phyloP scores from a whole-genome alignment of 78 protist genomes.

The Mastigamoeba balamuthi region DNA sequence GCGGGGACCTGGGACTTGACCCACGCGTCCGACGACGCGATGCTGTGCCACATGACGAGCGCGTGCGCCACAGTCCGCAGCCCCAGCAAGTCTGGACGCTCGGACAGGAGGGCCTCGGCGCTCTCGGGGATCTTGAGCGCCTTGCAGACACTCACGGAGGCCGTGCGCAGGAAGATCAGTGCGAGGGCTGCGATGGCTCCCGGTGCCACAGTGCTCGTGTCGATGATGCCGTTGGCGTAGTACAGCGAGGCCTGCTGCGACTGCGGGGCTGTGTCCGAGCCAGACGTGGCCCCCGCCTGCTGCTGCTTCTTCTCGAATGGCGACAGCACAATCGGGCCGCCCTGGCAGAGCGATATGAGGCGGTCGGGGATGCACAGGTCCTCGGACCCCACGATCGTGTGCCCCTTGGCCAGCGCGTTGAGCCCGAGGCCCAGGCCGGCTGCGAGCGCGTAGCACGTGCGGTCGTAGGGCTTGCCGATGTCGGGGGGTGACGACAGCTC shows the following conservation, averaged over 20 bases:
- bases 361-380: constrained; percentile 16
- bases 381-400: constrained; percentile 2
- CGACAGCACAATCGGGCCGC: background rate
- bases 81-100: constrained; percentile 31
- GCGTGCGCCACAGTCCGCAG: constrained; percentile 10
- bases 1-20: no score
- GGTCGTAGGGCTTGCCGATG: background rate
- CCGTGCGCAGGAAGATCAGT: constrained; percentile 18
- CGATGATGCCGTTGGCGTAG: constrained; percentile 2
- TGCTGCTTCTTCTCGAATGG: background rate
- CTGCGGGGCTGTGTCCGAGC: no score
- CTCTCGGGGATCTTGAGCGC: no score
- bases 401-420: constrained; percentile 6
- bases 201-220: constrained; percentile 45
- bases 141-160: no score
- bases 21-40: no score
- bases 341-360: no score
- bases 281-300: background rate
- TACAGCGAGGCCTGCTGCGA: no score
- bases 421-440: constrained; percentile 43
- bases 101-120: constrained; percentile 1
- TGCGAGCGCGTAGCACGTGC: constrained; percentile 23
- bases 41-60: constrained; percentile 32
- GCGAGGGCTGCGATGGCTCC: constrained; percentile 54
- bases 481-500: constrained; percentile 16